phyloP scores from a whole-genome alignment of 257 asterid genomes.

The Scutellaria baicalensis region DNA sequence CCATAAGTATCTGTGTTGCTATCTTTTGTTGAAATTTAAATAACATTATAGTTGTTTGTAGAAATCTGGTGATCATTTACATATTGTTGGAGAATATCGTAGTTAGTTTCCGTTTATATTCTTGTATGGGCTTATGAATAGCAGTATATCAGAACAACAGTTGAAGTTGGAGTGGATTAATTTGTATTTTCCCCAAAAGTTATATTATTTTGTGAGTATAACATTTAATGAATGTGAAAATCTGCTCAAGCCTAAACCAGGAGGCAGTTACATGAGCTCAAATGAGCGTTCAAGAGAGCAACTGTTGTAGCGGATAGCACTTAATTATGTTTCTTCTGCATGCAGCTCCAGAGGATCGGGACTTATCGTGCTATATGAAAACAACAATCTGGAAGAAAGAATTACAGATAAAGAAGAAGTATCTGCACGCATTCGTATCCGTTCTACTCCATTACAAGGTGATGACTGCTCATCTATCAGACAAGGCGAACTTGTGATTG shows the following conservation, averaged over 20 bases:
- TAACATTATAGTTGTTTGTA: neutral
- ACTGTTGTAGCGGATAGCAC: neutral
- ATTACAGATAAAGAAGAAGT: constrained; percentile 36
- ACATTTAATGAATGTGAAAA: neutral
- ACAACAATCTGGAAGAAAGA: constrained; percentile 17
- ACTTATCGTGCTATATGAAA: constrained; percentile 29
- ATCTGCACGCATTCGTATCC: constrained; percentile 35
- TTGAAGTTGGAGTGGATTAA: neutral
- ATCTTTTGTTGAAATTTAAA: neutral
- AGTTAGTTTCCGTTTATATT: neutral
- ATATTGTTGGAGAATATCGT: neutral
- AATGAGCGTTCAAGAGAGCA: neutral
- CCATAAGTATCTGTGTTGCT: neutral
- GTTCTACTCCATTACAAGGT: constrained; percentile 51
- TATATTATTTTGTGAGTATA: neutral
- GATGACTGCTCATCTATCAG: constrained; percentile 38
- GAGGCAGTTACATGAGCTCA: neutral
- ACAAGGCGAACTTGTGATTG: constrained; percentile 35
- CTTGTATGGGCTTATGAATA: neutral
- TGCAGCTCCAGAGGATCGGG: constrained; percentile 42
- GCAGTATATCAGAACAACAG: neutral
- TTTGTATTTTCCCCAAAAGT: neutral
- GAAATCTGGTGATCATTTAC: neutral
- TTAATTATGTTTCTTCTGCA: neutral
- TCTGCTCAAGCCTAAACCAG: neutral